Base-by-base conservation (phyloP, 495 filamentous ascomycete genomes). In the Astrothelium subdiscretum region DNA sequence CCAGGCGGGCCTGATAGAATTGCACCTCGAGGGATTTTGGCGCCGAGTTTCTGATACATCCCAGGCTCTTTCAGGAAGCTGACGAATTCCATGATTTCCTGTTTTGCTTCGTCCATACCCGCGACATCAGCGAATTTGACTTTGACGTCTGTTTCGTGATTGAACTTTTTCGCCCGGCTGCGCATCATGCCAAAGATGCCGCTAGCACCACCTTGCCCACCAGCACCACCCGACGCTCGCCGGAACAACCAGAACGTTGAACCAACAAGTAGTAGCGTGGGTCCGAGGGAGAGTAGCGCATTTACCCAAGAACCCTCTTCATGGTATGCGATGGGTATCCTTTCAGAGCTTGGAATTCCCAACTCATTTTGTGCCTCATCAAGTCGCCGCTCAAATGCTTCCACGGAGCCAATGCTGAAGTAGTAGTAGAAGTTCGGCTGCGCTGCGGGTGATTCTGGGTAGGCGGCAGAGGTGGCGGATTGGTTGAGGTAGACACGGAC, bases 81-180 rank as follows among this genome's bases (percentile, higher is more conserved):
- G 66, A 98, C 94, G 61, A 98, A 98, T 74, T 98, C 94, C 92
- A 97, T 97, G 67, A 98, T 98, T 74, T 98, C 94, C 40, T 83
- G 76, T 81, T 98, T 98, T 32, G 94, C 94, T 76, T 98, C 94
- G 73, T 98, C 94, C 91, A 97, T 94, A 69, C 94, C 94, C 26
- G 94, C 94, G 44, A 98, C 94, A 73, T 98, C 94, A 59, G 91
- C 81, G 73, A 98, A 98, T 74, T 95, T 96, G 73, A 91, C 89
- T 76, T 92, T 96, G 78, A 98, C 81, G 65, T 95, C 89, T 2
- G 89, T 87, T 77, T 97, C 95, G 62, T 97, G 92, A 73, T 96
- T 97, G 77, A 97, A 98, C 62, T 86, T 86, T 77, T 95, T 97
- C 38, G 94, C 94, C 62, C 89, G 86, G 72, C 91, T 96, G 81